Evolutionary conservation across 306 rosid genomes (phyloP), one percentile per base, ranked within the genome.

Genomic region (Arachis hypogaea): DNA sequence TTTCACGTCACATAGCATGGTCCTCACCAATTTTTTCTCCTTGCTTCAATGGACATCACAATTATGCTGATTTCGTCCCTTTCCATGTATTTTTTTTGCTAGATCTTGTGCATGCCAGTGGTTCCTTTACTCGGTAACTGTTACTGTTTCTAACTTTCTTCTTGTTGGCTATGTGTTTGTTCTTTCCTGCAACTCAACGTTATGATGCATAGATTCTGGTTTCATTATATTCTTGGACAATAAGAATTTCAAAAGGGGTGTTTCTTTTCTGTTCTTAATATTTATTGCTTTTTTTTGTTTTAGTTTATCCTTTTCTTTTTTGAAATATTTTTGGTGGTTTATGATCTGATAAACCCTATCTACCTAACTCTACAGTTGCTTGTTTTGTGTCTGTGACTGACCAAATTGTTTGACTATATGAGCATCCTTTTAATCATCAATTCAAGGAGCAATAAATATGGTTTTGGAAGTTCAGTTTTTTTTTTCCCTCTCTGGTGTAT

Each of bases 1-100:
- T 80, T 80, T 78, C 84, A 77, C 83, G 89, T 83, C 56, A 54
- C 64, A 9, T 76, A 83, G 88, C 33, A 78, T 85, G 92, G 89
- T 87, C 96, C 83, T 82, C 77, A 68, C 80, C 14, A 6, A 7
- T 12, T 47, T 52, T 57, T 49, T 58, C 16, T 47, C 71, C 69
- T 60, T 33, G 7, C 9, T 28, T 70, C 33, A 5, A 44, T 47
- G 47, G 54, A 28, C 61, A 64, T 69, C 63, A 73, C 71, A 46
- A 50, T 58, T 64, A 40, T 68, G 59, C 59, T 50, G 9, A 57
- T 70, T 33, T 68, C 78, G 44, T 80, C 68, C 42, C 2, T 14
- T 42, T 41, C 8, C 59, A 22, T 11, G 9, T 72, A 74, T 50
- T 60, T 59, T 81, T 59, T 64, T 45, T 3, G 50, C 55, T 63